Conservation (phyloP, 257 asterid species). For the Solanum neorickii region DNA sequence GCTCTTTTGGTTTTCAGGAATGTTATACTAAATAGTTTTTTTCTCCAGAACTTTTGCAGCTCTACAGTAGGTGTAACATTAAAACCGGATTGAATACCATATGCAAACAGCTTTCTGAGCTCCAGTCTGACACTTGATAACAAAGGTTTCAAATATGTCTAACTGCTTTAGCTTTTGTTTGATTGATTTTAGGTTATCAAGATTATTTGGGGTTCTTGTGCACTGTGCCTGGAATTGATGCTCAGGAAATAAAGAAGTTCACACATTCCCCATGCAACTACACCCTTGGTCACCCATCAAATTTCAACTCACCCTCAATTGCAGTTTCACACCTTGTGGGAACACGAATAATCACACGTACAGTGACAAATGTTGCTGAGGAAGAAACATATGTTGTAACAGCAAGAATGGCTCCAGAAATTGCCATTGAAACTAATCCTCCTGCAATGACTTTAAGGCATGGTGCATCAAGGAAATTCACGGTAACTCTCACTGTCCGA, state of each 20-base stretch:
- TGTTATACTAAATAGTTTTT: neutral
- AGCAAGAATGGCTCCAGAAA: slow-evolving; percentile 81
- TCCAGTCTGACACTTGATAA: neutral
- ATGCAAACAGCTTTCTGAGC: neutral
- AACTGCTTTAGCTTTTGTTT: neutral
- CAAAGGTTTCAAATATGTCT: neutral
- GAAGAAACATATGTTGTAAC: slow-evolving; percentile 87
- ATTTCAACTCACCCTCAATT: slow-evolving; percentile 79
- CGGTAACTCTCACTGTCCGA: slow-evolving; percentile 65
- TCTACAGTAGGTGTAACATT: neutral
- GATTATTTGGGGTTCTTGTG: slow-evolving; percentile 96
- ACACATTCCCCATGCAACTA: slow-evolving; percentile 80
- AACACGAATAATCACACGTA: slow-evolving; percentile 65
- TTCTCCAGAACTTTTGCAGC: neutral
- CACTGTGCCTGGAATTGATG: slow-evolving; percentile 72
- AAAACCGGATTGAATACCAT: neutral
- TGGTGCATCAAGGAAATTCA: slow-evolving; percentile 50
- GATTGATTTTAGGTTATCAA: slow-evolving; percentile 42
- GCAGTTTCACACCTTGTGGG: slow-evolving; percentile 86
- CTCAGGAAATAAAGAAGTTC: slow-evolving; percentile 55
- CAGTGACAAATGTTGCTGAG: slow-evolving; percentile 67
- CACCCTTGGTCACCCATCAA: slow-evolving; percentile 79
- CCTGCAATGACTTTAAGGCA: slow-evolving; percentile 94
- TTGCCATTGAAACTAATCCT: slow-evolving; percentile 81
- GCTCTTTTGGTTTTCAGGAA: neutral